phyloP scores from a whole-genome alignment of 768 basidiomycete species.

The Termitomyces eurrhizus region DNA sequence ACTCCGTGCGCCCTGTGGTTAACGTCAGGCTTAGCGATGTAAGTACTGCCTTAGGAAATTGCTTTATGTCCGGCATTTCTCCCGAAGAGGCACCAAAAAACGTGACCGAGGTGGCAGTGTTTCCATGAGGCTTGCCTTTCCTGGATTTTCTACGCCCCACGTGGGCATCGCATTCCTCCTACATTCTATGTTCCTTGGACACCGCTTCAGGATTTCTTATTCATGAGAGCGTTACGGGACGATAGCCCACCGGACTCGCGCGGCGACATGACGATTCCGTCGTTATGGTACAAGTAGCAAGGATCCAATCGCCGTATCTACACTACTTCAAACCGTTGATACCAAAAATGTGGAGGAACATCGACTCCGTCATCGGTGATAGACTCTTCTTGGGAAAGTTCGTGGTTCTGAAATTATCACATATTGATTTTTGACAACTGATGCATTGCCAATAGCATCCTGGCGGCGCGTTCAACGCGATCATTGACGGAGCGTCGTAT shows the following conservation, averaged over 20 bases:
- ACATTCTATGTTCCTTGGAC: conserved; percentile 22
- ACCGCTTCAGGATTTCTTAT: conserved; percentile 25
- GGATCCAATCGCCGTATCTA: conserved; percentile 6
- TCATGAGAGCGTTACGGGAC: conserved; percentile 9
- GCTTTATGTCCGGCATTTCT: conserved; percentile 20
- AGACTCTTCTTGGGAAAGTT: conserved; percentile 74
- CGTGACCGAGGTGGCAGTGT: conserved; percentile 17
- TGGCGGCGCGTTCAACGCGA: conserved; percentile 67
- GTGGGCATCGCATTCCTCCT: conserved; percentile 24
- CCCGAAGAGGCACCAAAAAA: conserved; percentile 21
- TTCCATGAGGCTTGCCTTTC: conserved; percentile 13
- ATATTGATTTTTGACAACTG: conserved; percentile 12
- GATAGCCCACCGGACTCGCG: conserved; percentile 13
- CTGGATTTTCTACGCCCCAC: conserved; percentile 12
- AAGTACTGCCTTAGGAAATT: conserved; percentile 27
- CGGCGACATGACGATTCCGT: conserved; percentile 23
- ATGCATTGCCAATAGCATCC: conserved; percentile 41
- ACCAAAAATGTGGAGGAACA: conserved; percentile 58
- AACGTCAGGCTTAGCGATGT: neutral
- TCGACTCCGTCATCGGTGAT: conserved; percentile 61
- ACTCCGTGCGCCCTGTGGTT: neutral
- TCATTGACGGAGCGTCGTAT: conserved; percentile 71
- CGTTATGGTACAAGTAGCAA: conserved; percentile 21
- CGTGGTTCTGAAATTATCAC: conserved; percentile 30
- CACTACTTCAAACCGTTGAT: conserved; percentile 12